These are phyloP conservation scores for Erodium maritimum DNA, from an alignment of 345 rosid species.

Conservation along the genomic window DNA sequence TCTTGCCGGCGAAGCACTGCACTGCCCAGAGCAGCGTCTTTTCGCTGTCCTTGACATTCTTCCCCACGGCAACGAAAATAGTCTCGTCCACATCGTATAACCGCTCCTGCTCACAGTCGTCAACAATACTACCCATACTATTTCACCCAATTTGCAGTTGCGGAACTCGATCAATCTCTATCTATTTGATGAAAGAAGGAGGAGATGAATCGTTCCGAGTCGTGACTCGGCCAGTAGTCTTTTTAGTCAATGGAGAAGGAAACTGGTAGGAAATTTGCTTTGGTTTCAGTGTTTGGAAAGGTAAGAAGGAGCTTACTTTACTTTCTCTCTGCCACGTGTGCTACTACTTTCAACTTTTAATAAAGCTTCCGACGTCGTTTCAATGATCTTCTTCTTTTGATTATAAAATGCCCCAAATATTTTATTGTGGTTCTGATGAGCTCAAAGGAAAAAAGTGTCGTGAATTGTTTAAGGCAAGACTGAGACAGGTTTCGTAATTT, in stretches of 20 bases:
- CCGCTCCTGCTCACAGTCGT: neutral
- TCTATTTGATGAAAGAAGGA: neutral
- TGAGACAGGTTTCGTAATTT: no score
- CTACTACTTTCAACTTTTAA: no score
- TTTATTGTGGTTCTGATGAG: no score
- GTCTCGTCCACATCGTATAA: slow-evolving; percentile 36
- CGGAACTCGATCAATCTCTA: neutral
- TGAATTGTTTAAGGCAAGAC: neutral
- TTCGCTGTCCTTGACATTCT: slow-evolving; percentile 46
- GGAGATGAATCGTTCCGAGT: neutral
- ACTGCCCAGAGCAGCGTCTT: slow-evolving; percentile 57
- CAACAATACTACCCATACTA: neutral
- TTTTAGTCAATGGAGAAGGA: neutral
- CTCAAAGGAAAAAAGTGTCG: neutral
- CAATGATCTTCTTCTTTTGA: no score
- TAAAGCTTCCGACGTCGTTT: neutral
- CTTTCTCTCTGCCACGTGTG: neutral
- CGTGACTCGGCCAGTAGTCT: neutral
- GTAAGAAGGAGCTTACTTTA: no score
- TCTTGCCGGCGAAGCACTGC: slow-evolving; percentile 49
- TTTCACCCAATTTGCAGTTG: neutral
- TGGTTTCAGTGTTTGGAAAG: neutral
- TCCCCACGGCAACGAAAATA: slow-evolving; percentile 71
- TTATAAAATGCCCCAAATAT: no score
- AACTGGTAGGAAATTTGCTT: neutral